phyloP scores from a whole-genome alignment of 148 eudicot genomes.

The Nepenthes gracilis region DNA sequence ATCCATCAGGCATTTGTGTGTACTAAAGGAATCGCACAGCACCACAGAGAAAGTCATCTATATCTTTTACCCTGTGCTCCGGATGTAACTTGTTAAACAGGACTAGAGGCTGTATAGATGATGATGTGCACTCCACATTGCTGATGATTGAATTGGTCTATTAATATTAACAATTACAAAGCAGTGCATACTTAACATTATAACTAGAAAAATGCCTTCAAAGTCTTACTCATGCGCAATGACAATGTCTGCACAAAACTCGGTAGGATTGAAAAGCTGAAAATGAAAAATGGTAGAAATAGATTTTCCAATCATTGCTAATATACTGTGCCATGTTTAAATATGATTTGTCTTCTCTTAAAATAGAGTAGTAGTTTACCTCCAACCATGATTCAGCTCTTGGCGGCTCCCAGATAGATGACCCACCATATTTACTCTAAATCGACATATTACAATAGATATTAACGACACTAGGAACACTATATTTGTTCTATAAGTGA shows the following conservation, averaged over 20 bases:
- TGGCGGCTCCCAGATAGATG: conserved; percentile 39
- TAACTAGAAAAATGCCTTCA: too few relatives aligned
- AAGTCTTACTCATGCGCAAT: conserved; percentile 32
- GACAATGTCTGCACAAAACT: conserved; percentile 33
- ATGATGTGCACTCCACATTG: conserved; percentile 39
- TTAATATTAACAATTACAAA: too few relatives aligned
- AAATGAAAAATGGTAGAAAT: not conserved
- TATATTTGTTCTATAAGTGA: too few relatives aligned
- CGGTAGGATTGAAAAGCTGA: conserved; percentile 49
- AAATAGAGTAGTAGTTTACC: conserved; percentile 22
- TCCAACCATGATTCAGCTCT: conserved; percentile 33
- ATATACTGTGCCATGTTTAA: too few relatives aligned
- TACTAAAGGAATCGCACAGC: conserved; percentile 25
- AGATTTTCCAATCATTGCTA: too few relatives aligned
- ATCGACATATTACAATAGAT: too few relatives aligned
- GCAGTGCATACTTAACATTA: too few relatives aligned
- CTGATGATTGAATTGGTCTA: too few relatives aligned
- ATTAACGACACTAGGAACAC: too few relatives aligned
- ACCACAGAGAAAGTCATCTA: conserved; percentile 6
- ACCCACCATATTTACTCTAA: conserved; percentile 43
- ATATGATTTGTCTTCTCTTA: not conserved
- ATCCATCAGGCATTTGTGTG: conserved; percentile 39
- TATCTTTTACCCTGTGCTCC: conserved; percentile 10
- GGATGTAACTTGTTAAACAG: conserved; percentile 15
- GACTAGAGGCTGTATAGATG: conserved; percentile 15